Conservation (phyloP, 192 early-diverging fungal species). For the Gryganskiella cystojenkinii region DNA sequence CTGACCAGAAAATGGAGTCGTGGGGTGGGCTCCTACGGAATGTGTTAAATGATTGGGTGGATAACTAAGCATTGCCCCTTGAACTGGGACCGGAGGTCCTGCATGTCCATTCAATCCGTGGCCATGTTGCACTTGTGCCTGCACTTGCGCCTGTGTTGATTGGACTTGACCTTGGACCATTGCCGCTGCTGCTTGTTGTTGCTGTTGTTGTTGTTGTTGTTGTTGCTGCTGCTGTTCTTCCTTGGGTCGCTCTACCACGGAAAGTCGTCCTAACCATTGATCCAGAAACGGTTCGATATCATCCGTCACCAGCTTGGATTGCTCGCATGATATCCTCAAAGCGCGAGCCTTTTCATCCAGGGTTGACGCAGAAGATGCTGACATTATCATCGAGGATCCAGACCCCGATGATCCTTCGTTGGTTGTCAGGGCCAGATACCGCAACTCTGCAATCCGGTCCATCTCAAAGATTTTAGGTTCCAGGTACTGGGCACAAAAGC, state of each 20-base stretch:
- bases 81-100: background rate
- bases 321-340: conserved; percentile 31
- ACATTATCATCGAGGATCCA: too few species aligned
- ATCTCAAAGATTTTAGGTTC: conserved; percentile 33
- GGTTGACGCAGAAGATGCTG: too few species aligned
- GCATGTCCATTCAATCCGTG: background rate
- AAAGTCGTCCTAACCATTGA: conserved; percentile 22
- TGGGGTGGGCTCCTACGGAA: conserved; percentile 20
- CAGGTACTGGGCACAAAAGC: conserved; percentile 24
- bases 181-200: too few species aligned
- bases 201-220: conserved; percentile 2
- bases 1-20: conserved; percentile 25
- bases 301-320: conserved; percentile 29
- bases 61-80: conserved; percentile 9
- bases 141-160: background rate
- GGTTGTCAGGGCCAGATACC: conserved; percentile 25
- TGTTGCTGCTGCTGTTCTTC: conserved; percentile 23
- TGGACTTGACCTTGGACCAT: too few species aligned
- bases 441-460: conserved; percentile 35
- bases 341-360: conserved; percentile 37
- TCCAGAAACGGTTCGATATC: conserved; percentile 33
- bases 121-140: background rate
- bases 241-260: conserved; percentile 24
- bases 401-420: too few species aligned
- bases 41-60: conserved; percentile 17